A percentile compares a stretch with the other conserved stretches of the same genome.
These are phyloP conservation scores for Keithomyces neogunnii DNA, from an alignment of 2,329 filamentous ascomycete species.

Conservation along the genomic window DNA sequence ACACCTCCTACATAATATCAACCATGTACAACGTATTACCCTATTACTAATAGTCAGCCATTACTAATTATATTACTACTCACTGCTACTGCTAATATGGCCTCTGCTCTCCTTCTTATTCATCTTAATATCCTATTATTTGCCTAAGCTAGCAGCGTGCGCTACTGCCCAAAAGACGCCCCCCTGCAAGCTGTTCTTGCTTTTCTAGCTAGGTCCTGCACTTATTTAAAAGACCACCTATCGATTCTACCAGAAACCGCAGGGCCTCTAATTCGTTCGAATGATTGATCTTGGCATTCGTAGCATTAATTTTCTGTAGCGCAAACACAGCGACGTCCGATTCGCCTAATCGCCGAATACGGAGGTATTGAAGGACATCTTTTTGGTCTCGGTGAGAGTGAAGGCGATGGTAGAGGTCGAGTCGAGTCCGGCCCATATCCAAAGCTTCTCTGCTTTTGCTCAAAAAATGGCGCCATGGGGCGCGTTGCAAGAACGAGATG, in stretches of 20 bases:
- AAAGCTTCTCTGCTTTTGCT: conserved; percentile 24
- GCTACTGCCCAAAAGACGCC: conserved; percentile 26
- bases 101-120: conserved; percentile 22
- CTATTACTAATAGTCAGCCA: background rate
- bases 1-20: conserved; percentile 10
- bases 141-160: conserved; percentile 14
- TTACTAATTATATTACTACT: background rate
- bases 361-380: conserved; percentile 25
- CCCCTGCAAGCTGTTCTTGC: conserved; percentile 19
- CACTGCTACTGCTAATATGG: conserved; percentile 14
- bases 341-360: conserved; percentile 23
- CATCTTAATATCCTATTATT: conserved; percentile 24
- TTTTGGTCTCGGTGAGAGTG: conserved; percentile 23
- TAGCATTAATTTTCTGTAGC: conserved; percentile 14
- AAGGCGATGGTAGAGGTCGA: conserved; percentile 23
- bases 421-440: conserved; percentile 22
- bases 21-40: conserved; percentile 3
- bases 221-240: conserved; percentile 18
- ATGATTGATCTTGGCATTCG: conserved; percentile 18
- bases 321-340: conserved; percentile 18
- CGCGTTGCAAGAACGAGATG: conserved; percentile 26
- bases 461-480: conserved; percentile 22
- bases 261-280: conserved; percentile 23
- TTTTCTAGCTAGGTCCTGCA: conserved; percentile 21
- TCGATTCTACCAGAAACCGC: conserved; percentile 22